Percentiles rank a stretch among this genome's conserved stretches.
Evolutionary conservation across 495 filamentous ascomycete genomes (phyloP).

Genomic region (Bombardia bombarda): DNA sequence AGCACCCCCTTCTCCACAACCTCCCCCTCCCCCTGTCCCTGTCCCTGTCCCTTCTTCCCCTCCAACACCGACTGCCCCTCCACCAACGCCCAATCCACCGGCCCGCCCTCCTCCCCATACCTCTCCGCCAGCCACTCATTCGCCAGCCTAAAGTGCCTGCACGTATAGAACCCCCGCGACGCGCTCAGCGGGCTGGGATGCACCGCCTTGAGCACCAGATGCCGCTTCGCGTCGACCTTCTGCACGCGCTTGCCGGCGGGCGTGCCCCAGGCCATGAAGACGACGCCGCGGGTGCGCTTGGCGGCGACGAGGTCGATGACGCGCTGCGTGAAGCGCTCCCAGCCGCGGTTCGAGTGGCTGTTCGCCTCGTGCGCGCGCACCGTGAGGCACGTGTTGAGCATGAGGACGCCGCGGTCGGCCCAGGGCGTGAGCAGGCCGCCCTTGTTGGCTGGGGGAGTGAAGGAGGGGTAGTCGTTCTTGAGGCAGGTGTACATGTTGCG

Average conservation of each 20-base stretch:
- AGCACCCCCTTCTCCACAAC: slow-evolving; percentile 14
- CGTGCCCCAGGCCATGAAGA: slow-evolving; percentile 89
- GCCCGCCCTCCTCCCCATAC: slow-evolving; percentile 71
- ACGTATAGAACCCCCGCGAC: slow-evolving; percentile 69
- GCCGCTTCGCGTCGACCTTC: slow-evolving; percentile 59
- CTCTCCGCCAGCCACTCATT: slow-evolving; percentile 78
- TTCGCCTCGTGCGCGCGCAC: slow-evolving; percentile 82
- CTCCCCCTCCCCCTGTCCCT: slow-evolving; percentile 4
- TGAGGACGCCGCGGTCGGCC: slow-evolving; percentile 84
- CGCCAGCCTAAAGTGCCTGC: slow-evolving; percentile 77
- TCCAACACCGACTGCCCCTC: slow-evolving; percentile 16
- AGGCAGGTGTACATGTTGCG: slow-evolving; percentile 86
- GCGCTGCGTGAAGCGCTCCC: slow-evolving; percentile 87
- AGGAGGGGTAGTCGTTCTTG: slow-evolving; percentile 78
- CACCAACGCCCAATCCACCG: slow-evolving; percentile 76
- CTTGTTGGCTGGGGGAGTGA: slow-evolving; percentile 63
- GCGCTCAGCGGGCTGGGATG: slow-evolving; percentile 92
- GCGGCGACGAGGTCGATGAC: slow-evolving; percentile 80
- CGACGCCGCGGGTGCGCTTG: slow-evolving; percentile 67
- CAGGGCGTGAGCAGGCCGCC: slow-evolving; percentile 81
- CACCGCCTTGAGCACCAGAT: slow-evolving; percentile 73
- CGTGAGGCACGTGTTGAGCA: slow-evolving; percentile 89
- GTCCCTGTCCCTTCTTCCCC: slow-evolving; percentile 8
- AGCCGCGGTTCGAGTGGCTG: slow-evolving; percentile 73
- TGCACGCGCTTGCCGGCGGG: slow-evolving; percentile 68